Evolutionary conservation across 108 stramenopile genomes (phyloP), one percentile per base, ranked within the genome.

Genomic region (Epipyxis sp.): DNA sequence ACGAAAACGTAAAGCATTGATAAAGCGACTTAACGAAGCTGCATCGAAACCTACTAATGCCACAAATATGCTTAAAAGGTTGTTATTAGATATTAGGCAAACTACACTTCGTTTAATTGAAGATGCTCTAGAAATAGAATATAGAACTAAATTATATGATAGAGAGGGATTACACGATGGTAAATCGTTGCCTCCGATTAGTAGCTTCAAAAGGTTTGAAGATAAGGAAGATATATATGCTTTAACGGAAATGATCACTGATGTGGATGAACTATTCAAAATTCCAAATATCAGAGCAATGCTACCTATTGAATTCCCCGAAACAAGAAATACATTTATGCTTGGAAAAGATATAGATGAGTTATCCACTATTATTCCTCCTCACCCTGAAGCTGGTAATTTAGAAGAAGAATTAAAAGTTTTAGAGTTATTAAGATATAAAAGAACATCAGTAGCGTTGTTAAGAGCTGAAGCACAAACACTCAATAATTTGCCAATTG

Each of bases 111-210:
- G 25, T 6, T 13, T 74, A 3, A 37, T 74, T 10, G 71, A 74
- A 42, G 71, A 74, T 25, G 71, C 71, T 3, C 42, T 74, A 42
- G 71, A 74, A 25, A 74, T 74, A 13, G 71, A 74, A 25, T 74
- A 74, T 39, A 39, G 71, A 20, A 10, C 71, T 6, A 39, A 32
- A 57, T 30, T 74, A 29, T 29, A 13, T 20, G 50, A 10, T 13
- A 3, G 50, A 6, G n/a, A n/a, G n/a, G n/a, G n/a, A n/a, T n/a
- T n/a, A n/a, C n/a, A n/a, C n/a, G n/a, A n/a, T n/a, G n/a, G n/a
- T n/a, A n/a, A n/a, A n/a, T n/a, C n/a, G n/a, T 37, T 74, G 25
- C 71, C 71, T 3, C 71, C 71, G 6, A 54, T 74, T 6, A 42
- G 42, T 3, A 74, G 71, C 42, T 74, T 74, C 50, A 74, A 57